Conservation (phyloP, 192 early-diverging fungal genomes). For the Coemansia sp. region DNA sequence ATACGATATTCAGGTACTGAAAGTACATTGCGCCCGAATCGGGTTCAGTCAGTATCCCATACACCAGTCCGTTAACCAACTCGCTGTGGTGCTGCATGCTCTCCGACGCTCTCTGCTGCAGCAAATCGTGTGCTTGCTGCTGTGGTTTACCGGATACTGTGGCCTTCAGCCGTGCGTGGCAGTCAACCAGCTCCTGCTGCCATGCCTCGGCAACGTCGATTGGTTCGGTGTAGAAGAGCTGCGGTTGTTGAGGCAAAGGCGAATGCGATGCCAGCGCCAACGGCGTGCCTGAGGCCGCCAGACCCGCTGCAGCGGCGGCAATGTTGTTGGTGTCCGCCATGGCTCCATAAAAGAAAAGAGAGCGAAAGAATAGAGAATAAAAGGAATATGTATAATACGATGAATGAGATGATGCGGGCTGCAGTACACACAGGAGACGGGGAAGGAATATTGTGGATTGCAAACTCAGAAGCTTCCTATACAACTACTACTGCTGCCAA, state of each 20-base stretch:
- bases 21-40: slow-evolving; percentile 44
- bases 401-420: too few species aligned
- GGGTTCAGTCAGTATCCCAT: slow-evolving; percentile 58
- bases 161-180: slow-evolving; percentile 26
- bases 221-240: slow-evolving; percentile 49
- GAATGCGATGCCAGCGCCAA: neutral
- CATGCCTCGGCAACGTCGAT: slow-evolving; percentile 54
- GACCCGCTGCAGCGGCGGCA: neutral
- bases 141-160: slow-evolving; percentile 51
- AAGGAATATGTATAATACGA: too few species aligned
- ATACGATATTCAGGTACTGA: slow-evolving; percentile 61
- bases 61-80: slow-evolving; percentile 63
- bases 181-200: slow-evolving; percentile 55
- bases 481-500: too few species aligned
- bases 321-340: neutral
- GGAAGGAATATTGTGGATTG: too few species aligned
- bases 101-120: slow-evolving; percentile 61
- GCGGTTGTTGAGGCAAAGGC: slow-evolving; percentile 32
- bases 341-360: neutral
- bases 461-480: too few species aligned
- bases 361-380: too few species aligned
- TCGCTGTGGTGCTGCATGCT: slow-evolving; percentile 55
- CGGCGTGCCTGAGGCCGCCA: neutral
- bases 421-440: too few species aligned
- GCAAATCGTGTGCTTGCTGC: slow-evolving; percentile 60